Evolutionary conservation across 139 green algal species (phyloP).

Genomic region (Closterium sp.): DNA sequence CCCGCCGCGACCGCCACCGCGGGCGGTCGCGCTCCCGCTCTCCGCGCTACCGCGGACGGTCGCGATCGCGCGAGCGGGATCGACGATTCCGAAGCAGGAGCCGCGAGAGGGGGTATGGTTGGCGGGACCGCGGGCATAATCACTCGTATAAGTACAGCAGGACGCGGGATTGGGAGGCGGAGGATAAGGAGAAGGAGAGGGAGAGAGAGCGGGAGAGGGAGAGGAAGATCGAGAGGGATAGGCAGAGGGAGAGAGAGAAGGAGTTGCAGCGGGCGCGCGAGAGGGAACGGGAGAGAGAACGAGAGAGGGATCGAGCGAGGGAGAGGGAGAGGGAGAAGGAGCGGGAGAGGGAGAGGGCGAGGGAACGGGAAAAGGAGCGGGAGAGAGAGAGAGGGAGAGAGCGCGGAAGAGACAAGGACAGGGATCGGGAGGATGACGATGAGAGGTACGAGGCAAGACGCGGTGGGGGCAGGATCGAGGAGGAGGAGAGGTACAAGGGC

Average conservation of each 20-base stretch:
- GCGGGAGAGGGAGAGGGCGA: constrained; percentile 34
- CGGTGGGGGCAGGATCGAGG: neutral
- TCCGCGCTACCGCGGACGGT: neutral
- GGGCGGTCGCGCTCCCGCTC: constrained; percentile 14
- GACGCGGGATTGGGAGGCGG: constrained; percentile 1
- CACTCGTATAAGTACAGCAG: constrained; percentile 21
- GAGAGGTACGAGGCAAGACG: constrained; percentile 6
- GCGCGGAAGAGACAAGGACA: constrained; percentile 16
- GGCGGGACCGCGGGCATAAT: neutral
- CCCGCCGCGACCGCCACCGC: neutral
- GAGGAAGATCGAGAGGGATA: neutral
- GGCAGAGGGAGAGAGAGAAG: constrained; percentile 12
- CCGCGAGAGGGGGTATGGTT: constrained; percentile 16
- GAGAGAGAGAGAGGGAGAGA: constrained; percentile 22
- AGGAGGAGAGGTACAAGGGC: constrained; percentile 1
- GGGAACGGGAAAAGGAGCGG: constrained; percentile 2
- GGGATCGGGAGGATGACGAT: constrained; percentile 14
- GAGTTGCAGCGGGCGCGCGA: constrained; percentile 23
- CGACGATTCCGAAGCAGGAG: constrained; percentile 23
- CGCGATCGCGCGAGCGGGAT: constrained; percentile 23
- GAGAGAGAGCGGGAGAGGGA: constrained; percentile 36
- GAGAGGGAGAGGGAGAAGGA: constrained; percentile 41
- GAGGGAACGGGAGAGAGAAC: constrained; percentile 36
- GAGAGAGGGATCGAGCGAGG: constrained; percentile 29
- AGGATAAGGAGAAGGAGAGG: constrained; percentile 25